phyloP scores from a whole-genome alignment of 2,329 filamentous ascomycete genomes.

The Aureobasidium sp. region DNA sequence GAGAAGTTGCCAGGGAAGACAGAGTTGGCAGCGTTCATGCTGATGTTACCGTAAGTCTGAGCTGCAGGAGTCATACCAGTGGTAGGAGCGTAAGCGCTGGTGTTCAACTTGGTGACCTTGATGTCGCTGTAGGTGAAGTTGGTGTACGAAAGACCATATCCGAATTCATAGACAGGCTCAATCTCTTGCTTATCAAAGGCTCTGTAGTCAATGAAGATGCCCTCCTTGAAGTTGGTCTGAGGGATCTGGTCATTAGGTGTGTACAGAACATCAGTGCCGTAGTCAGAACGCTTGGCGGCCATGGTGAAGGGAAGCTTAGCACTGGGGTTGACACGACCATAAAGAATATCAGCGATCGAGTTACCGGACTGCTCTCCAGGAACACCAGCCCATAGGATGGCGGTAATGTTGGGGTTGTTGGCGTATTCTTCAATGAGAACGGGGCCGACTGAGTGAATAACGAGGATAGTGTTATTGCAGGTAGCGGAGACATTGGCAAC shows the following conservation, averaged over 20 bases:
- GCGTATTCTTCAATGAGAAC: slow-evolving; percentile 79
- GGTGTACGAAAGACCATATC: slow-evolving; percentile 80
- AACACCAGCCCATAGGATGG: slow-evolving; percentile 80
- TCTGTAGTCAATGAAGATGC: slow-evolving; percentile 81
- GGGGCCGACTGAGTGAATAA: slow-evolving; percentile 85
- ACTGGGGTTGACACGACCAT: slow-evolving; percentile 77
- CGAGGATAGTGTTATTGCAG: slow-evolving; percentile 87
- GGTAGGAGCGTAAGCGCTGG: slow-evolving; percentile 63
- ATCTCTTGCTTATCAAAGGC: slow-evolving; percentile 71
- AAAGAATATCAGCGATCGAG: slow-evolving; percentile 79
- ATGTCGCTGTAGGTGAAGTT: slow-evolving; percentile 76
- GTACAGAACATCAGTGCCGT: slow-evolving; percentile 70
- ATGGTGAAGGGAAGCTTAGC: slow-evolving; percentile 83
- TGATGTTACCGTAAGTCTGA: slow-evolving; percentile 61
- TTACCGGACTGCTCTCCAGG: slow-evolving; percentile 86
- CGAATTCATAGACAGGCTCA: slow-evolving; percentile 80
- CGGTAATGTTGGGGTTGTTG: slow-evolving; percentile 78
- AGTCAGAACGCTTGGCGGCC: slow-evolving; percentile 70
- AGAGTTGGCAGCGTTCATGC: slow-evolving; percentile 57
- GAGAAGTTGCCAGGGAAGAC: slow-evolving; percentile 70
- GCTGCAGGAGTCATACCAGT: slow-evolving; percentile 67
- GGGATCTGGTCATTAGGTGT: slow-evolving; percentile 74
- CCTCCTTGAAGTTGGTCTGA: slow-evolving; percentile 77
- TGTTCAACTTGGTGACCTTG: slow-evolving; percentile 51
- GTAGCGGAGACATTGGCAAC: slow-evolving; percentile 79